Evolutionary conservation across 495 filamentous ascomycete genomes (phyloP), one percentile per base, ranked within the genome.

Genomic region (Apiosordaria backusii): DNA sequence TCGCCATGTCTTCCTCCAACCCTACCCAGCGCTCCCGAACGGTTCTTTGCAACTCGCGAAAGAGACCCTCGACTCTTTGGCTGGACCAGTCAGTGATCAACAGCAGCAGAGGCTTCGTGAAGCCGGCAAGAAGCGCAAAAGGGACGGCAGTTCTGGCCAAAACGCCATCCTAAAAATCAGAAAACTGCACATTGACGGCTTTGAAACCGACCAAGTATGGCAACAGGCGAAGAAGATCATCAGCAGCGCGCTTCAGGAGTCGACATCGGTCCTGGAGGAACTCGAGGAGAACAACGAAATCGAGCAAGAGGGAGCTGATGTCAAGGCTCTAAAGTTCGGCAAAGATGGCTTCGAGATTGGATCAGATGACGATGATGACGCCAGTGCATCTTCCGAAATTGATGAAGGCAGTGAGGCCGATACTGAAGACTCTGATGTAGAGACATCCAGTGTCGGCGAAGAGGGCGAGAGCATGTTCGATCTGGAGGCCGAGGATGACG

Each of bases 151-250:
- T 6, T 50, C 60, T 7, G 69, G 76, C 62, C 75, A 76, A 21
- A 63, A 67, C 60, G 77, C 85, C 19, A 75, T 85, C 21, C 73
- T 94, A 65, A 90, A 89, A 67, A 77, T 94, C 65, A 85, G 88
- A 71, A 89, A 90, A 76, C 77, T 99, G 22, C 88, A 98, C 75
- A 81, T 90, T 27, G 88, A 97, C 26, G 95, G 94, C 0, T 97
- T 99, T 76, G 90, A 88, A 65, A 87, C 90, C 23, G 87, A 87
- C 57, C 95, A 98, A 78, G 87, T 99, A 19, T 98, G 93, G 92
- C 92, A 97, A 74, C 95, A 99, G 78, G 92, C 92, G 4, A 88
- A 84, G 68, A 86, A 90, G 74, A 90, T 99, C 22, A 83, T 95
- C 63, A 77, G 81, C 24, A 82, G 80, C 59, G 72, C 80, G 21